Evolutionary conservation across 169 alveolate genomes (phyloP).

Genomic region (Plasmodium yoelii): DNA sequence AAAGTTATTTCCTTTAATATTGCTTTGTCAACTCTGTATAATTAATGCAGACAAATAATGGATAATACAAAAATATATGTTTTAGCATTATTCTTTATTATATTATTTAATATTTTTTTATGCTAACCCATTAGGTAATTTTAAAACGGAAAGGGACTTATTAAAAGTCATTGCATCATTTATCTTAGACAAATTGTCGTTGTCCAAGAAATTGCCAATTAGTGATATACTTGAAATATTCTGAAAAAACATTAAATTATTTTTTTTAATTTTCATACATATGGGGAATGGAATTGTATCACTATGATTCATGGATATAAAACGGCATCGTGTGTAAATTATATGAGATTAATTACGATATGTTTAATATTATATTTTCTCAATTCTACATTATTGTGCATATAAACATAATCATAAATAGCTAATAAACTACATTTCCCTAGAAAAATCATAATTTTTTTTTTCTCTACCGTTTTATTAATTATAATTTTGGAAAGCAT

Average conservation of each 20-base stretch:
- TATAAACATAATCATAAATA: too few species aligned
- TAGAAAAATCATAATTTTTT: constrained; percentile 26
- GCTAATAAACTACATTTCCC: neutral
- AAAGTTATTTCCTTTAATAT: constrained; percentile 56
- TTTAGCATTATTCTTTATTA: neutral
- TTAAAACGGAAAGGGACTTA: constrained; percentile 41
- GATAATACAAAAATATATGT: neutral
- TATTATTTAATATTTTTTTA: neutral
- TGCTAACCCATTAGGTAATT: constrained; percentile 57
- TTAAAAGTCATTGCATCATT: constrained; percentile 64
- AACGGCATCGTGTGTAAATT: too few species aligned
- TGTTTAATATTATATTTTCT: too few species aligned
- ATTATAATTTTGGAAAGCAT: constrained; percentile 27
- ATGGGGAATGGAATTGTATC: neutral
- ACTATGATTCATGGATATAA: too few species aligned
- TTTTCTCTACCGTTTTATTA: constrained; percentile 40
- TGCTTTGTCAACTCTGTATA: constrained; percentile 44
- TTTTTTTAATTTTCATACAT: neutral
- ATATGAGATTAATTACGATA: too few species aligned
- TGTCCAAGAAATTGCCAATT: constrained; percentile 49
- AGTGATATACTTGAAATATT: constrained; percentile 37
- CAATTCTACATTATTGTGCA: too few species aligned
- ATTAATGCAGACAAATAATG: neutral
- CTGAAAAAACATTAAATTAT: constrained; percentile 12
- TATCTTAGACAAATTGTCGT: constrained; percentile 40